Evolutionary conservation across 2,329 filamentous ascomycete genomes (phyloP).

Genomic region (Chrysoporthe deuterocubensis): DNA sequence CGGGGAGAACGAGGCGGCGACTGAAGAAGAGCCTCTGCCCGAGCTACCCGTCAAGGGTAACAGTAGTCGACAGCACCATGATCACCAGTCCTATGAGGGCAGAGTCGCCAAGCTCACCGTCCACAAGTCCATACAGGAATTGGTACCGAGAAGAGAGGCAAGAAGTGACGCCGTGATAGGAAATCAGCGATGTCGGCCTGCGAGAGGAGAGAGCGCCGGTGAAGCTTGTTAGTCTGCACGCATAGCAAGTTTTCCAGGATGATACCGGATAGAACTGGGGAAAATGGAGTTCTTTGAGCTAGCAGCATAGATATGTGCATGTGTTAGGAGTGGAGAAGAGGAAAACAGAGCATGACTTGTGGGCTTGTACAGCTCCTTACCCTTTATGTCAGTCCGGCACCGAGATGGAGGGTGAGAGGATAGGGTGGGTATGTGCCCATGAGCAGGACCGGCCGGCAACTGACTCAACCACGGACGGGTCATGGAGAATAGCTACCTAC

Average conservation of each 20-base stretch:
- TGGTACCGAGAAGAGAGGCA: not conserved
- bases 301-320: not conserved
- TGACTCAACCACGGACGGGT: not conserved
- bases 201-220: not conserved
- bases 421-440: not conserved
- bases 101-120: not conserved
- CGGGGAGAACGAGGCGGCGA: not conserved
- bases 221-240: not conserved
- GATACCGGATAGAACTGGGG: not conserved
- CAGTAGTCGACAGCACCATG: not conserved
- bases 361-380: not conserved
- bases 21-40: not conserved
- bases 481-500: not conserved
- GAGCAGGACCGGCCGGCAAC: not conserved
- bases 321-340: not conserved
- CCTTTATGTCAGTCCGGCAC: not conserved
- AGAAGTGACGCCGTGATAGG: not conserved
- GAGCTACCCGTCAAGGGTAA: not conserved
- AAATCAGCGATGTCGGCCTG: not conserved
- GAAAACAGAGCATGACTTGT: not conserved
- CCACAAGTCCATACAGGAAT: not conserved
- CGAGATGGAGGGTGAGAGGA: not conserved
- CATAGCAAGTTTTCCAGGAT: slow-evolving; percentile 8
- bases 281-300: not conserved
- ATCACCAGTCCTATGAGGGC: not conserved